A percentile compares a stretch with the other conserved stretches of the same genome.
phyloP scores from a whole-genome alignment of 1,284 basidiomycete genomes.

The Ceratobasidium sp. region DNA sequence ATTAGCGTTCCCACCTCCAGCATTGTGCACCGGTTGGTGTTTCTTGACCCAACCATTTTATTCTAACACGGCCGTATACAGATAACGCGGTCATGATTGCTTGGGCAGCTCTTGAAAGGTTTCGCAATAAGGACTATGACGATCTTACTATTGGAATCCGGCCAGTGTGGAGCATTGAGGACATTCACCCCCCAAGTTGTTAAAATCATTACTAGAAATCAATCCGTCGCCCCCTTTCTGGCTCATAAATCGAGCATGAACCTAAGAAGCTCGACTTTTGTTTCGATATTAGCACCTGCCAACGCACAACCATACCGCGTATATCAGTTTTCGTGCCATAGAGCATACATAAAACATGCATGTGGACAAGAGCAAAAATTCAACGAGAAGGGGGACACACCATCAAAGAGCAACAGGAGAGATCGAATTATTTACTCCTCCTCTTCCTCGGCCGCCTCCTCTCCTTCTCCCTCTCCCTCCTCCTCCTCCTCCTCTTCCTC shows the following conservation, averaged over 20 bases:
- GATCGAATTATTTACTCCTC: constrained; percentile 22
- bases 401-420: constrained; percentile 16
- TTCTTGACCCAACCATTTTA: constrained; percentile 4
- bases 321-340: constrained; percentile 37
- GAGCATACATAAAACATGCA: constrained; percentile 39
- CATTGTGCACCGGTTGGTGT: constrained; percentile 80
- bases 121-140: constrained; percentile 74
- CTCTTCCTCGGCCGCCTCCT: constrained; percentile 34
- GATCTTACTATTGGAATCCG: constrained; percentile 62
- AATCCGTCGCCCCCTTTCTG: not conserved
- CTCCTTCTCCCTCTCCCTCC: constrained; percentile 34
- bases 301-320: constrained; percentile 24
- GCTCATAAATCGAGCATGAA: not conserved
- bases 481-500: constrained; percentile 48
- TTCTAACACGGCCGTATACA: constrained; percentile 52
- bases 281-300: not conserved
- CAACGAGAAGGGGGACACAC: constrained; percentile 33
- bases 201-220: not conserved
- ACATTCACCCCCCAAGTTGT: constrained; percentile 53
- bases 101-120: constrained; percentile 86
- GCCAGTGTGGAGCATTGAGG: constrained; percentile 78
- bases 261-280: not conserved
- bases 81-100: constrained; percentile 97
- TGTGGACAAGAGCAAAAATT: constrained; percentile 39
- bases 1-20: constrained; percentile 74